Conservation (phyloP, 2,329 filamentous ascomycete genomes). For the Karstenula rhodostoma region DNA sequence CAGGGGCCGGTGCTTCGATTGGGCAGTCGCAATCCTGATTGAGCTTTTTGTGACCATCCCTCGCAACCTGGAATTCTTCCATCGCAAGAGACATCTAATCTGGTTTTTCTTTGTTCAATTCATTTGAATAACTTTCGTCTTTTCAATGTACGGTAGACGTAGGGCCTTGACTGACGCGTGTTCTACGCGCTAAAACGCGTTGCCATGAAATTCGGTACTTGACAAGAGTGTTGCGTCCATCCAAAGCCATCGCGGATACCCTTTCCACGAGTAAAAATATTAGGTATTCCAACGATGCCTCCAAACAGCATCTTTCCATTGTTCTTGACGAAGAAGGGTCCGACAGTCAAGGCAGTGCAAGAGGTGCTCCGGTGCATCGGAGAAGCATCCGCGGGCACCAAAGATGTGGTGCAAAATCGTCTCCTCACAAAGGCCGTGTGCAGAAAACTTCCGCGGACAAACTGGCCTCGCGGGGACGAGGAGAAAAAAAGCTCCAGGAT, state of each 20-base stretch:
- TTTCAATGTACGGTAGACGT: neutral
- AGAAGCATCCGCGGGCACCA: slow-evolving; percentile 66
- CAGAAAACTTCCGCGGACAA: slow-evolving; percentile 13
- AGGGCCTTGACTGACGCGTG: neutral
- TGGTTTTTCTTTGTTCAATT: neutral
- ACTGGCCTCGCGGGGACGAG: neutral
- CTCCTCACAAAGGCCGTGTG: slow-evolving; percentile 53
- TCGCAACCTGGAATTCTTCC: neutral
- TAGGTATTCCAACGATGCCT: slow-evolving; percentile 4
- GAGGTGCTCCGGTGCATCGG: slow-evolving; percentile 68
- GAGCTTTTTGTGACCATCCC: neutral
- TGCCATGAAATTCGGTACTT: neutral
- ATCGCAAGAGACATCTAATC: neutral
- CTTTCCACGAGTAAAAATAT: neutral
- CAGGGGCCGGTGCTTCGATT: slow-evolving; percentile 7
- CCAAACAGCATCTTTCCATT: slow-evolving; percentile 2
- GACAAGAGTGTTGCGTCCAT: neutral
- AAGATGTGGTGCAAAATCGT: slow-evolving; percentile 61
- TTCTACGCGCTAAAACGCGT: neutral
- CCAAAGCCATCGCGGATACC: neutral
- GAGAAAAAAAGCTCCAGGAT: slow-evolving; percentile 56
- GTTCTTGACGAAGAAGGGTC: slow-evolving; percentile 19
- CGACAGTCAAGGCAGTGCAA: slow-evolving; percentile 63
- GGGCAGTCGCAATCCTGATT: neutral
- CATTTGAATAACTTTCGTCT: neutral